Base-by-base conservation (phyloP, 306 rosid species). In the Glycine tomentella region DNA sequence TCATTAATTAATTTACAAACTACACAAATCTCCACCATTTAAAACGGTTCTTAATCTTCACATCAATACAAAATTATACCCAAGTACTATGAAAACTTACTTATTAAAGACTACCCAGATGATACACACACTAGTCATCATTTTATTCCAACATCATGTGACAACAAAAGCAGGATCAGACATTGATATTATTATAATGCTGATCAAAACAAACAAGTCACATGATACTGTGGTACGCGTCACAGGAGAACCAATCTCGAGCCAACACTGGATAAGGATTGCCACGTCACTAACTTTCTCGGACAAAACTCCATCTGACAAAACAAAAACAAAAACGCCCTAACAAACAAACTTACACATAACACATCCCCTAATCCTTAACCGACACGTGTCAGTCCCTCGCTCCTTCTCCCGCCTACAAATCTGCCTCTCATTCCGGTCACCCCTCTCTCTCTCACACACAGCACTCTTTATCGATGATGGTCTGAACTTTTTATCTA, bases 231-330 rank as follows among this genome's bases (percentile, higher is more conserved):
- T n/a, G 75, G 82, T n/a, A 12, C 72, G 36, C 34, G 15, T 65
- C 91, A 77, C 92, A 76, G 15, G 15, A n/a, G 73, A 63, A 57
- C 33, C 10, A 0, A 56, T 16, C 74, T 57, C 80, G 3, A 20
- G 36, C 81, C 12, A n/a, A 51, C 48, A 55, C 13, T 70, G 92
- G 97, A 90, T 90, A 87, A 86, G 87, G 75, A 70, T 76, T 63
- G 65, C 89, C 91, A 86, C 87, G 91, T 90, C 97, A 86, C 48
- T 20, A 71, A 14, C 20, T 49, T 66, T 77, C 83, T 72, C 79
- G 59, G 81, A 78, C 82, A 80, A 76, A 76, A 77, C 75, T 4
- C 49, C 85, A 31, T 73, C 80, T 72, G 31, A 67, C 79, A 31
- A 74, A 31, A 81, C 17, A 62, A 16, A 36, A 36, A 36, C 40